Conservation (phyloP, 78 protist genomes). For the Cyanophora paradoxa region DNA sequence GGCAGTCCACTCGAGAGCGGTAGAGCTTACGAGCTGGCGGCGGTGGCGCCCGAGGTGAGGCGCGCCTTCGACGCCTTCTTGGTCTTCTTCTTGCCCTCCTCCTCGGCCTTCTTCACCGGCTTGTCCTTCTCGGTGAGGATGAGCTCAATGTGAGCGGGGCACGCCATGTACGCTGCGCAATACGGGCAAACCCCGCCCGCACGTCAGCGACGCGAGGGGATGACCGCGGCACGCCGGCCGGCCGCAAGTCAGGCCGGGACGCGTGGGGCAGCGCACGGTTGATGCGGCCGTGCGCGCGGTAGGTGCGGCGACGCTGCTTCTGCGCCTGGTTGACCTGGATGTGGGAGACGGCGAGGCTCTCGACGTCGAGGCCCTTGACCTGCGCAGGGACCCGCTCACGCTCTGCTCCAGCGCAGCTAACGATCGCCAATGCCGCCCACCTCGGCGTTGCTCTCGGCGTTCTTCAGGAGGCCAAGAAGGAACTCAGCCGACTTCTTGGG, state of each 20-base stretch:
- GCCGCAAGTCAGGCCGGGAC: too few relatives aligned
- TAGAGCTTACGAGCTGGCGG: too few relatives aligned
- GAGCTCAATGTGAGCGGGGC: slow-evolving; percentile 66
- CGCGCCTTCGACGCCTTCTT: not conserved
- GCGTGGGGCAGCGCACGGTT: slow-evolving; percentile 3
- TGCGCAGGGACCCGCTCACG: too few relatives aligned
- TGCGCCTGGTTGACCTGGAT: slow-evolving; percentile 50
- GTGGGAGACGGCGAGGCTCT: slow-evolving; percentile 45
- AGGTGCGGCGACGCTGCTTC: slow-evolving; percentile 54
- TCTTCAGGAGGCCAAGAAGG: slow-evolving; percentile 48
- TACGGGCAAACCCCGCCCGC: not conserved
- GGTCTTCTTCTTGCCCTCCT: slow-evolving; percentile 8
- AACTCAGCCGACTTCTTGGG: slow-evolving; percentile 48
- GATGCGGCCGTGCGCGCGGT: slow-evolving; percentile 80
- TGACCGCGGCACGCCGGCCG: too few relatives aligned
- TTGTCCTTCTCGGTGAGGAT: slow-evolving; percentile 40
- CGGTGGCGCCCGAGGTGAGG: not conserved
- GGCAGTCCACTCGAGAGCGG: too few relatives aligned
- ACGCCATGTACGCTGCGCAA: slow-evolving; percentile 29
- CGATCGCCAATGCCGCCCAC: not conserved
- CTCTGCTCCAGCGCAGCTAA: not conserved
- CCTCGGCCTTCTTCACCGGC: slow-evolving; percentile 17
- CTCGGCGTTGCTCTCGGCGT: slow-evolving; percentile 61
- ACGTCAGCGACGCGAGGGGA: not conserved
- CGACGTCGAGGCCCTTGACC: slow-evolving; percentile 40